These are phyloP conservation scores for Metschnikowia bowlesiae DNA, from an alignment of 805 yeast species.

Conservation along the genomic window DNA sequence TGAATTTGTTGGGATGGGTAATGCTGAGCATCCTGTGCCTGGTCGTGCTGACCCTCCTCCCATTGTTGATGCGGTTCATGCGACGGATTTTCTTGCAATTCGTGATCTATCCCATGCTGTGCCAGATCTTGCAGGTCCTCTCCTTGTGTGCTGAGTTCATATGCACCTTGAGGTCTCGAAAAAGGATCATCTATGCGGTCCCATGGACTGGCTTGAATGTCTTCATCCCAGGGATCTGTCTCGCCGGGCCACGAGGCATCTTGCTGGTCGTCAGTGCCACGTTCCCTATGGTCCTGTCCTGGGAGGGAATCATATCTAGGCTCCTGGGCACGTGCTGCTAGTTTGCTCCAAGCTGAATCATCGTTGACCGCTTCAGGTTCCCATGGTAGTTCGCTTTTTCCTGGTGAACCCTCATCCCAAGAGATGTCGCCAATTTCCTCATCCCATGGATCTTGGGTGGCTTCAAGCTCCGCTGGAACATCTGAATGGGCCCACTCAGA, in stretches of 20 bases:
- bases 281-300: background rate
- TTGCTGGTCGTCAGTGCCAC: background rate
- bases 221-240: background rate
- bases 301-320: background rate
- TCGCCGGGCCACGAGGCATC: background rate
- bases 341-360: background rate
- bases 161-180: background rate
- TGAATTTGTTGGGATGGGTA: background rate
- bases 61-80: background rate
- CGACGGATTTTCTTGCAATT: too few relatives aligned
- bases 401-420: constrained; percentile 15
- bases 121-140: background rate
- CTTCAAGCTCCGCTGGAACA: background rate
- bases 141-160: background rate
- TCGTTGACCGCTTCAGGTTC: background rate
- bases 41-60: background rate
- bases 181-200: background rate
- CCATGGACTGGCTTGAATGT: background rate
- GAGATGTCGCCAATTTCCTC: constrained; percentile 16
- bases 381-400: constrained; percentile 1
- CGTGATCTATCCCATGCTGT: background rate
- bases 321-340: background rate
- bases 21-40: background rate
- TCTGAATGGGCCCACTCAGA: background rate
- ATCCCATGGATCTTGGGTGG: constrained; percentile 13